Base-by-base conservation (phyloP, 176 grass and related monocot species). In the Avena atlantica region DNA sequence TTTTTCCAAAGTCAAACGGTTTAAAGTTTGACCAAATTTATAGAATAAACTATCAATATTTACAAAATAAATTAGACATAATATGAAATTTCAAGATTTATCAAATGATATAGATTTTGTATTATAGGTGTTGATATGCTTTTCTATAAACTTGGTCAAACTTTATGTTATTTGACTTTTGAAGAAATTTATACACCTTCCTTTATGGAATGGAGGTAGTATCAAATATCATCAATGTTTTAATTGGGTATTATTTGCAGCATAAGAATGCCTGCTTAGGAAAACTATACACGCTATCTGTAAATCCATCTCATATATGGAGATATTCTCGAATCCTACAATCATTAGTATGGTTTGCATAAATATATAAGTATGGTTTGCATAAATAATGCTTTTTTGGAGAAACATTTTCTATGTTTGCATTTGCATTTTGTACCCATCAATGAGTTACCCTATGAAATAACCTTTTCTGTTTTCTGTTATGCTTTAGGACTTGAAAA, bases 401-500 rank as follows among this genome's bases (percentile, higher is more conserved):
- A 78, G 76, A 81, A 81, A 20, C 2, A 79, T 53, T 72, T 12
- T 55, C 15, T 6, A 36, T 58, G 68, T 85, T 74, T 86, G 21
- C 73, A 73, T 85, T 74, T 86, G 21, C 73, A 73, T 78, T 48
- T 21, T 83, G 42, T 60, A 55, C 69, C 87, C 63, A 65, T 87
- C 50, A 42, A 45, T 65, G 68, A 29, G 51, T 53, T 90, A 31
- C 42, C 2, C 1, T 61, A 60, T 86, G 75, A 25, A 74, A 65
- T 8, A 56, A 81, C 64, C 59, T 77, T 50, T 29, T 14, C 66
- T 84, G 60, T 49, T 84, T 83, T 77, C 45, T 1, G 19, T 83
- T 90, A 45, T 76, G 55, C 37, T 87, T 68, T 87, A 70, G 27
- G 27, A 20, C 14, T 29, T 65, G n/a, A 13, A 56, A 66, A 76